Percentiles rank a stretch among this genome's conserved stretches.
Conservation (phyloP, 106 monocot species). For the Allium fistulosum region DNA sequence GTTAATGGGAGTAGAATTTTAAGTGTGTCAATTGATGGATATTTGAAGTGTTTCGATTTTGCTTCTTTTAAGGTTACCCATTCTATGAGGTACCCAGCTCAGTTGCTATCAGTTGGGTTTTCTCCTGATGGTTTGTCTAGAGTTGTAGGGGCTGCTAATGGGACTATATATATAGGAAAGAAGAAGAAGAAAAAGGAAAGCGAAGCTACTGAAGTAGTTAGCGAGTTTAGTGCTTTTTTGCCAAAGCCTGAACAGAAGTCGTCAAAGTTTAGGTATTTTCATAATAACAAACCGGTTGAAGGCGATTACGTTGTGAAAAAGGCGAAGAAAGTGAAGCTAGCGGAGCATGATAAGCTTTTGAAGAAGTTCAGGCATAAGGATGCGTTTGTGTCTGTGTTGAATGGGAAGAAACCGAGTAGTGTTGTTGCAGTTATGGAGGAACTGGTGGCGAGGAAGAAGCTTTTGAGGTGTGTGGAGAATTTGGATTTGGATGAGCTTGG, state of each 20-base stretch:
- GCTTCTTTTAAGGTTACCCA: conserved; percentile 69
- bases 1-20: conserved; percentile 48
- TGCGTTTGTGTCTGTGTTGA: conserved; percentile 59
- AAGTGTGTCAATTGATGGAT: conserved; percentile 88
- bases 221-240: conserved; percentile 12
- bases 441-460: conserved; percentile 83
- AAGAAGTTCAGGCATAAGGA: conserved; percentile 88
- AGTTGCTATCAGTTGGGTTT: conserved; percentile 74
- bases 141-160: conserved; percentile 80
- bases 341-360: conserved; percentile 68
- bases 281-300: conserved; percentile 44
- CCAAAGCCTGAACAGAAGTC: conserved; percentile 20
- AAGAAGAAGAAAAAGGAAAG: conserved; percentile 20
- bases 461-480: conserved; percentile 54
- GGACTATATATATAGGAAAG: conserved; percentile 66
- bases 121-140: conserved; percentile 55
- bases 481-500: conserved; percentile 65
- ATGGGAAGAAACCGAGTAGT: conserved; percentile 30
- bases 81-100: conserved; percentile 70
- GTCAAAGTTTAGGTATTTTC: conserved; percentile 55
- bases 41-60: conserved; percentile 85
- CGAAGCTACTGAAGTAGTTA: conserved; percentile 3
- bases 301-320: conserved; percentile 54
- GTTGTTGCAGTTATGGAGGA: conserved; percentile 81
- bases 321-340: conserved; percentile 42